Evolutionary conservation across 2,329 filamentous ascomycete genomes (phyloP).

Genomic region (Calonectria henricotiae): DNA sequence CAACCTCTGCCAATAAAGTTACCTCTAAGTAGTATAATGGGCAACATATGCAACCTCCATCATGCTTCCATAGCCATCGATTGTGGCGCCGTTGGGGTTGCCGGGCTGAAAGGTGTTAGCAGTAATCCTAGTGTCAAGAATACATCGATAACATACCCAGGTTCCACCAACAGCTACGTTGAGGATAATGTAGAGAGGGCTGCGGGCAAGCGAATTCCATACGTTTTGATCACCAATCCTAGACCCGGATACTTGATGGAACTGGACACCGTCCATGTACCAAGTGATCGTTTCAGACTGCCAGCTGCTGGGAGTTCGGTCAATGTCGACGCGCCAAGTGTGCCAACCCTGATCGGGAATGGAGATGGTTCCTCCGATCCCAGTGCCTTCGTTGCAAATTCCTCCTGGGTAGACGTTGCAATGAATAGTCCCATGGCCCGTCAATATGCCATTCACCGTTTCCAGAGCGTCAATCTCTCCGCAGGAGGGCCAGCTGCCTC

Average conservation of each 20-base stretch:
- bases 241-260: slow-evolving; percentile 61
- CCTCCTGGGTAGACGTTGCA: slow-evolving; percentile 57
- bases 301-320: slow-evolving; percentile 64
- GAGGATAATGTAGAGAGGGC: slow-evolving; percentile 66
- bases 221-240: slow-evolving; percentile 62
- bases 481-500: slow-evolving; percentile 46
- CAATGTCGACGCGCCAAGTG: slow-evolving; percentile 65
- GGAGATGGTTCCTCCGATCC: slow-evolving; percentile 55
- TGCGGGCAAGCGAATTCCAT: slow-evolving; percentile 66
- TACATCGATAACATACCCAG: slow-evolving; percentile 59
- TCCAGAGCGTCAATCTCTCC: slow-evolving; percentile 49
- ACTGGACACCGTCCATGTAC: slow-evolving; percentile 62
- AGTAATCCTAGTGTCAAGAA: accelerated
- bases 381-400: slow-evolving; percentile 65
- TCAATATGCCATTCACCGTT: slow-evolving; percentile 37
- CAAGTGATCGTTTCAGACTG: slow-evolving; percentile 65
- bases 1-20: neutral
- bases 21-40: slow-evolving; percentile 51
- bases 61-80: slow-evolving; percentile 61
- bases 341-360: slow-evolving; percentile 63
- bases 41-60: slow-evolving; percentile 68
- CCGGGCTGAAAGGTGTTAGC: slow-evolving; percentile 60
- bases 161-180: slow-evolving; percentile 70
- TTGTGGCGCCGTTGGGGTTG: slow-evolving; percentile 61
- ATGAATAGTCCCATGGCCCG: slow-evolving; percentile 40